phyloP scores from a whole-genome alignment of 2,329 filamentous ascomycete genomes.

The Claviceps monticola region DNA sequence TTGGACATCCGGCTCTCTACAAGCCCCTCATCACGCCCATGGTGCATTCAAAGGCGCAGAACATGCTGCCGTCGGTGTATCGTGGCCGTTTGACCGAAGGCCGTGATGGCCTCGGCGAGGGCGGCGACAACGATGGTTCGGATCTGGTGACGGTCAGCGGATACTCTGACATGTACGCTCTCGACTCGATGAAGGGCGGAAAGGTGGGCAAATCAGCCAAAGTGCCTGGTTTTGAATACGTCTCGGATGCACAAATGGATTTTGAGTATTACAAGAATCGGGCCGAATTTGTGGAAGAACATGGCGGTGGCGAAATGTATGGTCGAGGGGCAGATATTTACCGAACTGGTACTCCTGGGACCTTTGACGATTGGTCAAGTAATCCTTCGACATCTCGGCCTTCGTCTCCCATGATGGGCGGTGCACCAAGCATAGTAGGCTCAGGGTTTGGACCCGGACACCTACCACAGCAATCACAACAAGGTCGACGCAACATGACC shows the following conservation, averaged over 20 bases:
- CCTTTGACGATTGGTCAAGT: conserved; percentile 27
- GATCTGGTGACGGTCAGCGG: conserved; percentile 48
- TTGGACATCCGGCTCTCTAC: conserved; percentile 84
- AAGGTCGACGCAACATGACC: conserved; percentile 12
- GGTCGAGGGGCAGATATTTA: conserved; percentile 45
- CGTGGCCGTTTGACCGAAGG: conserved; percentile 58
- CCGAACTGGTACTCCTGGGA: conserved; percentile 48
- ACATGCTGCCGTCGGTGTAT: conserved; percentile 75
- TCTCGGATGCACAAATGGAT: conserved; percentile 73
- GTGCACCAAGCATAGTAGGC: conserved; percentile 17
- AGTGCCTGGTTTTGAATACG: conserved; percentile 73
- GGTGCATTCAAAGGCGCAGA: conserved; percentile 84
- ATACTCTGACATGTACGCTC: conserved; percentile 68
- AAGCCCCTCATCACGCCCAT: conserved; percentile 84
- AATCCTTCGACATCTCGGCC: conserved; percentile 32
- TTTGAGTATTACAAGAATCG: conserved; percentile 87
- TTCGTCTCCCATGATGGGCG: conserved; percentile 28
- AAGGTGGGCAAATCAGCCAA: conserved; percentile 31
- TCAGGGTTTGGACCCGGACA: conserved; percentile 11
- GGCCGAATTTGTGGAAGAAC: conserved; percentile 74
- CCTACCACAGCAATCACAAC: not conserved
- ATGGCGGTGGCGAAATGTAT: conserved; percentile 62
- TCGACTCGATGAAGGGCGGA: conserved; percentile 60
- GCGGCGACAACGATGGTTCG: conserved; percentile 42
- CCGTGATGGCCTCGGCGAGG: conserved; percentile 10